phyloP scores from a whole-genome alignment of 2,329 filamentous ascomycete genomes.

The Colletotrichum tropicale region DNA sequence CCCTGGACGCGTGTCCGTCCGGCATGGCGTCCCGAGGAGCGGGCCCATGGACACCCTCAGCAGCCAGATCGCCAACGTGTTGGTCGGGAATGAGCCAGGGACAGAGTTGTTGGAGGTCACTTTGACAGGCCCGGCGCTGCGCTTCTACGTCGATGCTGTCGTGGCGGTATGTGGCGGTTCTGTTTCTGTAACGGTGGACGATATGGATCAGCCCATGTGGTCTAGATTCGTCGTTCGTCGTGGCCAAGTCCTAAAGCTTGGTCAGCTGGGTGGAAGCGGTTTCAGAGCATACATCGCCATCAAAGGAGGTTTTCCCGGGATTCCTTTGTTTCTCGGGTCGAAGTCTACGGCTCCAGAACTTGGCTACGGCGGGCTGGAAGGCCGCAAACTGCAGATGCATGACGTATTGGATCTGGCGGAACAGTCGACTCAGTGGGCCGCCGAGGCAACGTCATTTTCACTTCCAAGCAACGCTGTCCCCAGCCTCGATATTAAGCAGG shows the following conservation, averaged over 20 bases:
- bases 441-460: neutral
- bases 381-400: slow-evolving; percentile 34
- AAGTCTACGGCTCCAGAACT: slow-evolving; percentile 64
- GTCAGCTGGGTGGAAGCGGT: slow-evolving; percentile 53
- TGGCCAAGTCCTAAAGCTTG: slow-evolving; percentile 26
- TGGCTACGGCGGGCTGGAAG: slow-evolving; percentile 64
- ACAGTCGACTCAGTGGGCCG: neutral
- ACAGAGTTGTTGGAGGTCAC: slow-evolving; percentile 56
- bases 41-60: slow-evolving; percentile 68
- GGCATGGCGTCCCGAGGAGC: slow-evolving; percentile 61
- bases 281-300: slow-evolving; percentile 65
- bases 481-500: neutral
- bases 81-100: slow-evolving; percentile 59
- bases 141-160: neutral
- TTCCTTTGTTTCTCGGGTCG: slow-evolving; percentile 62
- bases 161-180: neutral
- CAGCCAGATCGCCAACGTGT: slow-evolving; percentile 61
- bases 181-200: neutral
- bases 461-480: neutral
- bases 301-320: slow-evolving; percentile 38
- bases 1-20: slow-evolving; percentile 59
- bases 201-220: neutral
- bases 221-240: neutral
- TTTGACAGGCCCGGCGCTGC: neutral
- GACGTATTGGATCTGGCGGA: neutral